phyloP scores from a whole-genome alignment of 371 early-diverging fungal species.

The Rhizopus delemar region DNA sequence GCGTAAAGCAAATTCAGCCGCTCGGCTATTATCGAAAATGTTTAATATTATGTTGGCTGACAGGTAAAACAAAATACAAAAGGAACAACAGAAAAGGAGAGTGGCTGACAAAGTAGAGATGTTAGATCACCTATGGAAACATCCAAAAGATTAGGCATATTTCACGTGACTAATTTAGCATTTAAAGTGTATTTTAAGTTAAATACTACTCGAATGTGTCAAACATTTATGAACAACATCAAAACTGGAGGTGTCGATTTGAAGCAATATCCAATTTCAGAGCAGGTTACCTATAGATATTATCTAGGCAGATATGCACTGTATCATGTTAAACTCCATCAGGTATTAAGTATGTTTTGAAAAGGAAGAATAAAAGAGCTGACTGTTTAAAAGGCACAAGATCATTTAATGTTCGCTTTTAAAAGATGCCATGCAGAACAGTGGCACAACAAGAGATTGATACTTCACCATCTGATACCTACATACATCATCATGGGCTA shows the following conservation, averaged over 20 bases:
- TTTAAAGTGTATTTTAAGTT: conserved; percentile 58
- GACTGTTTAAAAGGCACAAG: conserved; percentile 34
- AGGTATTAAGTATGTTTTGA: conserved; percentile 18
- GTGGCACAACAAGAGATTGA: conserved; percentile 44
- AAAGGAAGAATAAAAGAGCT: neutral
- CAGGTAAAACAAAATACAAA: conserved; percentile 6
- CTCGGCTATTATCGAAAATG: conserved; percentile 24
- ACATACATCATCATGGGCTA: conserved; percentile 54
- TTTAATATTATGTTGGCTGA: conserved; percentile 35
- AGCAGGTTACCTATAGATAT: conserved; percentile 60
- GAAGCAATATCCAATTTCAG: conserved; percentile 45
- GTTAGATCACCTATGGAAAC: conserved; percentile 33
- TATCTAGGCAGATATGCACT: conserved; percentile 58
- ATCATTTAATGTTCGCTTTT: conserved; percentile 52
- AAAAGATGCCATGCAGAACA: conserved; percentile 32
- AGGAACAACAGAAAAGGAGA: conserved; percentile 1
- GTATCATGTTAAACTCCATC: conserved; percentile 40
- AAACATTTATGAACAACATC: conserved; percentile 57
- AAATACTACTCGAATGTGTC: conserved; percentile 44
- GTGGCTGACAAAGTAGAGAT: neutral
- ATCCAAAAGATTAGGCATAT: conserved; percentile 55
- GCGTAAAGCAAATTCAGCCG: conserved; percentile 29
- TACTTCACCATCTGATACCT: conserved; percentile 54
- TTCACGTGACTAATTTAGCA: conserved; percentile 55
- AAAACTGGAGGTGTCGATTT: conserved; percentile 44